Evolutionary conservation across 768 basidiomycete genomes (phyloP).

Genomic region (Russula abietina): DNA sequence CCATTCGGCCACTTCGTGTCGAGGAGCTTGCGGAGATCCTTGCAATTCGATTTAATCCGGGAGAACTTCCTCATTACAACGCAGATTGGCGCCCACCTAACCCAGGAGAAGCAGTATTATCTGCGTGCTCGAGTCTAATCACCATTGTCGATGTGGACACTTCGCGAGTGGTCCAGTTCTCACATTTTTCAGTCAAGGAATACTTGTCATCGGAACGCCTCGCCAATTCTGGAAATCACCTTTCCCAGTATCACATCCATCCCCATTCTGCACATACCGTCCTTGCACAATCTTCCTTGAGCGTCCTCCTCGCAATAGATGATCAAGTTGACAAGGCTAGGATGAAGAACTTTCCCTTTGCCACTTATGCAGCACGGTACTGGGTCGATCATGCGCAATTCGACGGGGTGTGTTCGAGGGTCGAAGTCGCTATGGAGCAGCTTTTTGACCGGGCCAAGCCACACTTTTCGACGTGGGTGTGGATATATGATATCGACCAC

Average conservation of each 20-base stretch:
- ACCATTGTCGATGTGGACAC: background rate
- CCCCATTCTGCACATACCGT: background rate
- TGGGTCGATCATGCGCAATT: background rate
- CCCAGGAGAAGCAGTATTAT: background rate
- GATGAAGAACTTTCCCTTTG: background rate
- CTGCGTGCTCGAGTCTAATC: background rate
- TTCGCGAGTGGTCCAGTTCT: background rate
- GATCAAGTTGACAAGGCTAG: background rate
- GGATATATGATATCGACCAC: conserved; percentile 2
- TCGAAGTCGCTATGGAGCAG: background rate
- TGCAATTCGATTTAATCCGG: background rate
- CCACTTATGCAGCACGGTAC: background rate
- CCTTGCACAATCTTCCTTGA: background rate
- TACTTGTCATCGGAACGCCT: background rate
- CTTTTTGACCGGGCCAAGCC: background rate
- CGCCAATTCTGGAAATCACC: background rate
- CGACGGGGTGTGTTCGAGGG: background rate
- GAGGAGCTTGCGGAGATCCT: background rate
- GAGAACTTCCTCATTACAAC: background rate
- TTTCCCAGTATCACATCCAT: background rate
- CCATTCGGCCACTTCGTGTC: background rate
- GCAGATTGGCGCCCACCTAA: background rate
- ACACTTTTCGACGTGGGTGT: background rate
- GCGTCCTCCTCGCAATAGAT: background rate
- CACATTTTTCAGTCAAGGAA: background rate